Conservation (phyloP, 176 grass and related monocot genomes). For the Puya raimondii region DNA sequence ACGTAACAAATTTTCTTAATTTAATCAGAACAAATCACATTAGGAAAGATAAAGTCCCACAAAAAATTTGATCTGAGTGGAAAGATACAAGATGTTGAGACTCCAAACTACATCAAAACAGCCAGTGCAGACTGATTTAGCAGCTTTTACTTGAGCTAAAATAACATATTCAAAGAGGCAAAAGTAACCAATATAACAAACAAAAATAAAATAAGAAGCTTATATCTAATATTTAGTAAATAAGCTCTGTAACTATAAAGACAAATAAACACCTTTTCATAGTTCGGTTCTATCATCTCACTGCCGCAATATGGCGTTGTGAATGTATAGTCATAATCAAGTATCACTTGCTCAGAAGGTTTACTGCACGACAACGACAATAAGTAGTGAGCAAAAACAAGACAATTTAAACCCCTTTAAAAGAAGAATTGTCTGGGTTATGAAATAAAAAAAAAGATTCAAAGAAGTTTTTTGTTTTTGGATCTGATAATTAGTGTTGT, state of each 20-base stretch:
- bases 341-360: constrained; percentile 77
- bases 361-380: constrained; percentile 51
- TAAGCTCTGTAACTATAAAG: not conserved
- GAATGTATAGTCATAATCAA: constrained; percentile 97
- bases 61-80: no score
- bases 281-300: constrained; percentile 30
- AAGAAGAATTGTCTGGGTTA: no score
- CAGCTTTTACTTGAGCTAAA: no score
- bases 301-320: constrained; percentile 80
- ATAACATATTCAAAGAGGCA: not conserved
- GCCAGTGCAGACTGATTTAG: no score
- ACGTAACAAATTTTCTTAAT: no score
- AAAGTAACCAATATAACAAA: not conserved
- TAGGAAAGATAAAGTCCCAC: constrained; percentile 1
- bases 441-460: not conserved
- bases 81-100: no score
- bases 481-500: not conserved
- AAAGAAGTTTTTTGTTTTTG: not conserved
- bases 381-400: not conserved
- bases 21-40: not conserved
- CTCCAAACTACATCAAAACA: no score
- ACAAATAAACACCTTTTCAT: constrained; percentile 17
- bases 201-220: not conserved
- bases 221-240: no score
- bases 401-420: not conserved